Base-by-base conservation (phyloP, 2,329 filamentous ascomycete genomes). In the Erysiphe neolycopersici region DNA sequence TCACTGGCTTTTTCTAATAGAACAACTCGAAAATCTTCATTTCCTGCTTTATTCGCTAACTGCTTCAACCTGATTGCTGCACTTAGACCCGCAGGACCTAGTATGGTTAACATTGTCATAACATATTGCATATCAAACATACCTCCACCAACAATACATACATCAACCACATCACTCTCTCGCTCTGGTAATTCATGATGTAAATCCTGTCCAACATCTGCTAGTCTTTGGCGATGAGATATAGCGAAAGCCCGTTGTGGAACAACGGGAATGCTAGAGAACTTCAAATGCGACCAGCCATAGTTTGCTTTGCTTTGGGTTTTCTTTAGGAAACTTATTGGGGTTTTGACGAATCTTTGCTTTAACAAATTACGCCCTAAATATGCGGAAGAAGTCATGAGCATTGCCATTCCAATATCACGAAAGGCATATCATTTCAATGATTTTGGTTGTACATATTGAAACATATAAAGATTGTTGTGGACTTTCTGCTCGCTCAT, bases 41-140 rank as follows among this genome's bases (percentile, higher is more conserved):
- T 92, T 49, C 89, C 87, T 31, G 81, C 82, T 56, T 85, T 83
- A 56, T 85, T 94, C 52, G 89, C 89, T 42, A 94, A 68, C 61
- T 98, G 87, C 67, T 95, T 95, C 44, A 98, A 65, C 50, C 81
- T 78, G 57, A 98, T 98, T 42, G 87, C 89, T 40, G 89, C 85
- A 52, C 81, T 79, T 51, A 98, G 69, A 47, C 89, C 89, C 43
- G 89, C 82, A 43, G 89, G 89, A n/a, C 89, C 71, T 71, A 53
- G 22, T 17, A 17, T 30, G 39, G 31, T 54, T 43, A 53, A 47
- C 35, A 4, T 10, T 41, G 29, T 44, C 36, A 11, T 44, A 14
- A 45, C 33, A 36, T 38, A 22, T 18, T 29, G 26, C 35, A 16
- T 41, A 35, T 41, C 26, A 13, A 47, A 52, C 61, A 54, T 64